Evolutionary conservation across 345 rosid species (phyloP).

Genomic region (Hirschfeldia incana): DNA sequence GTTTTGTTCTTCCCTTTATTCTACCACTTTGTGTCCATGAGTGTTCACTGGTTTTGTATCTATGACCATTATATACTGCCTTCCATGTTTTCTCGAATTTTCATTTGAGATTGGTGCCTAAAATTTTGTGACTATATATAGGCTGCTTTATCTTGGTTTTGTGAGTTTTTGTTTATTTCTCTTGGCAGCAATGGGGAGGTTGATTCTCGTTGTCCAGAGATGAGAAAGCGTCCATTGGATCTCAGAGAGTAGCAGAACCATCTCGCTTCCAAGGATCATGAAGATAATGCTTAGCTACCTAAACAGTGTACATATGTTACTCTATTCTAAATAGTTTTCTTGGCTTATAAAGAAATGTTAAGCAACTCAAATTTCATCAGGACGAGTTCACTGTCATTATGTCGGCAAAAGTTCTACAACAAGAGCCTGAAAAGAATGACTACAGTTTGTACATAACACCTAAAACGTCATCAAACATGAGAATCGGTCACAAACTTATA

Average conservation of each 20-base stretch:
- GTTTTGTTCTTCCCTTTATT: not conserved
- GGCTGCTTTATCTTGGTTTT: not conserved
- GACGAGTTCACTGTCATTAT: not conserved
- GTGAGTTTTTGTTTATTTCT: not conserved
- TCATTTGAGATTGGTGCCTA: not conserved
- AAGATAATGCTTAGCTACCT: not conserved
- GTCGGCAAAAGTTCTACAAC: not conserved
- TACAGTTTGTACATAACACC: not conserved
- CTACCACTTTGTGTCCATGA: not conserved
- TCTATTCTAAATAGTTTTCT: not conserved
- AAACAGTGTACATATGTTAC: not conserved
- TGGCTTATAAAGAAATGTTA: not conserved
- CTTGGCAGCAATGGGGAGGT: conserved; percentile 4
- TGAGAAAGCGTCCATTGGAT: not conserved
- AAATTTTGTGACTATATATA: not conserved
- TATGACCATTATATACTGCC: not conserved
- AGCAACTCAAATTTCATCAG: not conserved
- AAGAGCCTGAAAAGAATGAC: not conserved
- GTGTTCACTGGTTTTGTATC: not conserved
- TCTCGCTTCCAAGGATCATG: not conserved
- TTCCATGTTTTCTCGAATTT: not conserved
- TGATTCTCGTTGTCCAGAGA: not conserved
- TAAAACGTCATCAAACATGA: not conserved
- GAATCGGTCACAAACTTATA: not conserved
- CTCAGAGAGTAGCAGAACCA: not conserved